Evolutionary conservation across 208 protist species (phyloP).

Genomic region (Trypanosoma lewisi): DNA sequence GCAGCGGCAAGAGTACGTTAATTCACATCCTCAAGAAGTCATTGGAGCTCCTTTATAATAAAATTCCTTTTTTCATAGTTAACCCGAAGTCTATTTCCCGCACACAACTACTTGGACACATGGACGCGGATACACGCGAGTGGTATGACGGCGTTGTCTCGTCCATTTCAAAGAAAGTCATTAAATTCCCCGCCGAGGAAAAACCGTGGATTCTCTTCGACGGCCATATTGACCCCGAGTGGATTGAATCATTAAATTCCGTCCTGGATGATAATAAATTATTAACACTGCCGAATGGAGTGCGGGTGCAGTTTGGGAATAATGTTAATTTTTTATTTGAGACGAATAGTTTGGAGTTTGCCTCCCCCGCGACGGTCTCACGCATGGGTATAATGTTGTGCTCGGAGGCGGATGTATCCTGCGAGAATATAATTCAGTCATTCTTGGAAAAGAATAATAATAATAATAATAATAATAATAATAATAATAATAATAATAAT

Average conservation of each 20-base stretch:
- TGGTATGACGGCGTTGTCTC: conserved; percentile 99
- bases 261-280: conserved; percentile 99
- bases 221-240: conserved; percentile 98
- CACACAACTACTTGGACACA: conserved; percentile 92
- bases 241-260: conserved; percentile 99
- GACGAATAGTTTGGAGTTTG: conserved; percentile 96
- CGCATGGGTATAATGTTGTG: conserved; percentile 96
- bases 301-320: conserved; percentile 94
- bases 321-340: conserved; percentile 97
- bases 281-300: conserved; percentile 97
- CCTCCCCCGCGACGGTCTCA: conserved; percentile 99
- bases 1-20: conserved; percentile 92
- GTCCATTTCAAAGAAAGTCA: conserved; percentile 86
- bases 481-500: no score
- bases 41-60: conserved; percentile 66
- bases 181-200: conserved; percentile 67
- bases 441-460: conserved; percentile 70
- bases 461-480: no score
- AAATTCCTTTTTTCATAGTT: conserved; percentile 84
- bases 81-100: conserved; percentile 95
- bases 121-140: conserved; percentile 96
- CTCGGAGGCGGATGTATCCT: conserved; percentile 92
- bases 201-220: conserved; percentile 95
- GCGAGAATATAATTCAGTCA: conserved; percentile 81
- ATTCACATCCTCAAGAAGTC: conserved; percentile 82